Conservation (phyloP, 306 rosid species). For the Oemleria cerasiformis region DNA sequence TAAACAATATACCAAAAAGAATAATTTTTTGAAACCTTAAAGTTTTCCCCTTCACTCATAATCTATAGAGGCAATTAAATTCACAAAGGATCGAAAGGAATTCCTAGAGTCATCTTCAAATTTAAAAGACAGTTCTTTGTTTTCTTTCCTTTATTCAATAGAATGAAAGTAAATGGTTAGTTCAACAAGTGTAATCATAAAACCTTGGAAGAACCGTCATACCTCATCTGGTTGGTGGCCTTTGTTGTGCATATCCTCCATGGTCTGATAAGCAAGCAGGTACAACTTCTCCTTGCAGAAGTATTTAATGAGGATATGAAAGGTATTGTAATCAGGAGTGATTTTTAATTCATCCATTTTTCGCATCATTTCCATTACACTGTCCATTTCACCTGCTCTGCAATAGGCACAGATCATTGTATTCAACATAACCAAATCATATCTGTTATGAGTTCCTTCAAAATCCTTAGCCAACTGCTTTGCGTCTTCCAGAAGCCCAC, state of each 20-base stretch:
- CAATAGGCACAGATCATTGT: slow-evolving; percentile 94
- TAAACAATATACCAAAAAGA: too few species aligned
- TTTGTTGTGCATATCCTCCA: slow-evolving; percentile 78
- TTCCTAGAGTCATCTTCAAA: not conserved
- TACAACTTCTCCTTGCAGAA: slow-evolving; percentile 81
- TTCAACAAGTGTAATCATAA: slow-evolving; percentile 16
- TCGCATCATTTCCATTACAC: slow-evolving; percentile 83
- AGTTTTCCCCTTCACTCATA: not conserved
- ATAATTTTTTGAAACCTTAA: too few species aligned
- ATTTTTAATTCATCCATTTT: slow-evolving; percentile 87
- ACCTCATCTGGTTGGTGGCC: slow-evolving; percentile 92
- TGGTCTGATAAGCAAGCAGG: slow-evolving; percentile 72
- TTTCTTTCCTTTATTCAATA: not conserved
- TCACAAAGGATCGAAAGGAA: not conserved
- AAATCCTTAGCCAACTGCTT: slow-evolving; percentile 75
- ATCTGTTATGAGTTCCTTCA: slow-evolving; percentile 62
- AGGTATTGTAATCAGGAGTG: slow-evolving; percentile 82
- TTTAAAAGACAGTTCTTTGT: not conserved
- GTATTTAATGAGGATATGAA: slow-evolving; percentile 74
- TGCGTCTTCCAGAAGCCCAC: slow-evolving; percentile 81
- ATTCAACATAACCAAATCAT: slow-evolving; percentile 83
- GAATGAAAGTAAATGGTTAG: not conserved
- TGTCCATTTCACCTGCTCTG: slow-evolving; percentile 91
- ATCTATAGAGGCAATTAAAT: not conserved
- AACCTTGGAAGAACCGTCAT: slow-evolving; percentile 15